Evolutionary conservation across 208 protist genomes (phyloP).

Genomic region (Angomonas desouzai): DNA sequence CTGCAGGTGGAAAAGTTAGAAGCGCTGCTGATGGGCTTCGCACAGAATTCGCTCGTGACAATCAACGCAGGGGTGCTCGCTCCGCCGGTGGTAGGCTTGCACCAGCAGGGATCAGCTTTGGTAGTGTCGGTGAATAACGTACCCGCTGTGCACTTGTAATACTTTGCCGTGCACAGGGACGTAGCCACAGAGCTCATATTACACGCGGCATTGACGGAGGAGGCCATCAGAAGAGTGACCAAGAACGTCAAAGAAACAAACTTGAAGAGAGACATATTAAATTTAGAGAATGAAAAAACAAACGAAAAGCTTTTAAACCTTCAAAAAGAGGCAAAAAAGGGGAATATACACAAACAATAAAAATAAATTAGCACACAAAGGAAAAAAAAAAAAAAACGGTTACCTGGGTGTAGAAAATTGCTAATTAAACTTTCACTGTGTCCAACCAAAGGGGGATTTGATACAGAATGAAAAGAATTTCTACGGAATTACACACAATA

Average conservation of each 20-base stretch:
- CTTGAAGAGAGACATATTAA: neutral
- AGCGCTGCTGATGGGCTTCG: neutral
- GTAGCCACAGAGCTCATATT: neutral
- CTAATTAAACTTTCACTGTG: too few species aligned
- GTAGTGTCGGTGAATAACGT: neutral
- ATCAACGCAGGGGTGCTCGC: neutral
- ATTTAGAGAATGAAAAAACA: too few species aligned
- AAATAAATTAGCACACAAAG: neutral
- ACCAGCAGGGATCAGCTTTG: neutral
- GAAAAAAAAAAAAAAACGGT: neutral
- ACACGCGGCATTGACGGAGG: neutral
- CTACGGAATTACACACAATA: too few species aligned
- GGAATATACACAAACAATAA: too few species aligned
- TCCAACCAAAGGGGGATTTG: too few species aligned
- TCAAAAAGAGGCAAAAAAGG: too few species aligned
- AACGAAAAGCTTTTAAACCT: neutral
- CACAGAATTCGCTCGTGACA: neutral
- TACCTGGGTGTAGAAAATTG: neutral
- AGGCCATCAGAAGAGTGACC: neutral
- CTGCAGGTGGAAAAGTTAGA: neutral
- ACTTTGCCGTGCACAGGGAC: neutral
- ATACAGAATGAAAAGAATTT: neutral
- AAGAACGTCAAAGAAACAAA: neutral
- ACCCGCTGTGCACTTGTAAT: neutral
- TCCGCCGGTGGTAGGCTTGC: neutral